phyloP scores from a whole-genome alignment of 2,329 filamentous ascomycete genomes.

The Alternaria sp. region DNA sequence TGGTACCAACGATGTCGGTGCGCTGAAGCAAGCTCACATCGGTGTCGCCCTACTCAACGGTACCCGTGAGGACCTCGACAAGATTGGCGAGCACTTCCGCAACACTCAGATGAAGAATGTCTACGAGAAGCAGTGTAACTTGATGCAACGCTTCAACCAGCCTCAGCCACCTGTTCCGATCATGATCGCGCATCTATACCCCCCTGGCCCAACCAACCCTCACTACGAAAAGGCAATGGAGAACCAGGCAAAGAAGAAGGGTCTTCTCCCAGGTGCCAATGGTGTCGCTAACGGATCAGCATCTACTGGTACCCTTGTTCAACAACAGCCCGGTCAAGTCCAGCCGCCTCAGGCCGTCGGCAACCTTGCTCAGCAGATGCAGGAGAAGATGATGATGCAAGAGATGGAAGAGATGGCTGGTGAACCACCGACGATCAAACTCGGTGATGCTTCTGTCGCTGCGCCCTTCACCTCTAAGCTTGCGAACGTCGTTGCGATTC shows the following conservation, averaged over 20 bases:
- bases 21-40: constrained; percentile 96
- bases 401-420: constrained; percentile 77
- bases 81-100: constrained; percentile 90
- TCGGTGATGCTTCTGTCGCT: constrained; percentile 95
- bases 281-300: constrained; percentile 37
- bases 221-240: constrained; percentile 92
- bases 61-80: constrained; percentile 86
- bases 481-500: constrained; percentile 93
- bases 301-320: constrained; percentile 31
- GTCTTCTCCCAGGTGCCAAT: constrained; percentile 64
- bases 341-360: constrained; percentile 69
- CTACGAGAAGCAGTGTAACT: constrained; percentile 91
- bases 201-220: constrained; percentile 89
- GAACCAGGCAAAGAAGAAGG: constrained; percentile 82
- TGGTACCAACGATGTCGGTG: constrained; percentile 97
- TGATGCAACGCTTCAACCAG: constrained; percentile 97
- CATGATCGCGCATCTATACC: constrained; percentile 92
- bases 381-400: constrained; percentile 82
- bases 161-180: constrained; percentile 89
- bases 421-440: constrained; percentile 94
- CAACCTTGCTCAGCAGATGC: constrained; percentile 76
- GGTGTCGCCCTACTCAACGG: constrained; percentile 96
- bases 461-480: constrained; percentile 98
- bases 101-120: constrained; percentile 98
- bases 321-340: constrained; percentile 59